Conservation (phyloP, 129 eudicot genomes). For the Erigeron canadensis region DNA sequence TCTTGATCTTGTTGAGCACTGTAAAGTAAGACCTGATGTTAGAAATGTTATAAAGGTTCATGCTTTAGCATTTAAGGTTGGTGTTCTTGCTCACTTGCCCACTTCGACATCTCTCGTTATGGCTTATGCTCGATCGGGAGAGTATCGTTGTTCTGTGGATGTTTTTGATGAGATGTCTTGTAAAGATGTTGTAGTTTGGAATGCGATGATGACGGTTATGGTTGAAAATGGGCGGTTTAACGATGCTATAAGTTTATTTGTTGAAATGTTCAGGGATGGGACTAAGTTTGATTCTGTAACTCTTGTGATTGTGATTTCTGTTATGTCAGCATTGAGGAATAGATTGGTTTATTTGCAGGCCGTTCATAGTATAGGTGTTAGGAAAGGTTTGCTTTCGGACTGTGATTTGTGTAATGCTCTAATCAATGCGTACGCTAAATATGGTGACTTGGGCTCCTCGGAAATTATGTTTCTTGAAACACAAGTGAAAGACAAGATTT, state of each 20-base stretch:
- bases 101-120: constrained; percentile 48
- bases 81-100: constrained; percentile 49
- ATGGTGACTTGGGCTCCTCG: constrained; percentile 48
- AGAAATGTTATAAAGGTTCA: constrained; percentile 38
- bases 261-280: constrained; percentile 43
- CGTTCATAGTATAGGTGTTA: constrained; percentile 54
- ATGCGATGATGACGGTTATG: constrained; percentile 56
- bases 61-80: constrained; percentile 48
- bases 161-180: constrained; percentile 44
- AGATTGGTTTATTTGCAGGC: constrained; percentile 29
- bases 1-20: constrained; percentile 41
- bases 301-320: constrained; percentile 51
- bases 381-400: constrained; percentile 41
- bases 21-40: constrained; percentile 23
- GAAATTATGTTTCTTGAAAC: constrained; percentile 41
- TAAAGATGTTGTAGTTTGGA: constrained; percentile 66
- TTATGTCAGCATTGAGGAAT: constrained; percentile 23
- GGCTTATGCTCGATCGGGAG: constrained; percentile 45
- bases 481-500: constrained; percentile 40
- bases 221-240: constrained; percentile 32
- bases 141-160: constrained; percentile 34
- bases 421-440: constrained; percentile 54
- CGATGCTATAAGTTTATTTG: constrained; percentile 35
- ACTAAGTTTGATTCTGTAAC: constrained; percentile 49
- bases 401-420: constrained; percentile 47